Conservation (phyloP, 306 rosid species). For the Urtica urens region DNA sequence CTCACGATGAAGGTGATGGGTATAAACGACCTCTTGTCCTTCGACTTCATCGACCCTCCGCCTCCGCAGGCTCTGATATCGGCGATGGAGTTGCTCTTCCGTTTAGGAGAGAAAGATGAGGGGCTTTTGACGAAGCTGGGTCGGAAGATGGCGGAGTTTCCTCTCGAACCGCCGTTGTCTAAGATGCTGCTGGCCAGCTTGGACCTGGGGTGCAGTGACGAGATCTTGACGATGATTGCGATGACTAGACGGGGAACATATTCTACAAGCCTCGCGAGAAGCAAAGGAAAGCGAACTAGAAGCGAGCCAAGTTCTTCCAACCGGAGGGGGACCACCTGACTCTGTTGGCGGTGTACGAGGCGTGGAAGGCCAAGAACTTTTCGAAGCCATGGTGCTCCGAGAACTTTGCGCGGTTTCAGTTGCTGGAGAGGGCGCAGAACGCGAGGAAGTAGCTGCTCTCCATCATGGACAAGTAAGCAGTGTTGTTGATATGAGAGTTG, state of each 20-base stretch:
- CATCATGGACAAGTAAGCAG: conserved; percentile 79
- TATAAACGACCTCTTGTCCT: conserved; percentile 57
- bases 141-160: conserved; percentile 82
- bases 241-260: conserved; percentile 79
- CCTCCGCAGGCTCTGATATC: conserved; percentile 66
- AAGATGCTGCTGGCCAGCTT: conserved; percentile 87
- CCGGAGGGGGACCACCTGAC: conserved; percentile 91
- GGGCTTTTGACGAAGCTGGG: conserved; percentile 76
- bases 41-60: conserved; percentile 83
- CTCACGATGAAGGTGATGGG: conserved; percentile 80
- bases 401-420: conserved; percentile 53
- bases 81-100: conserved; percentile 63
- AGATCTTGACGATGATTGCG: conserved; percentile 73
- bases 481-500: no score
- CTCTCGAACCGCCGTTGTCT: conserved; percentile 78
- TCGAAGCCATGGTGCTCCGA: conserved; percentile 83
- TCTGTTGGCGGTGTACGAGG: conserved; percentile 72
- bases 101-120: conserved; percentile 89
- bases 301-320: conserved; percentile 78
- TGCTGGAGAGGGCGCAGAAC: conserved; percentile 54
- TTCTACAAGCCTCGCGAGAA: conserved; percentile 81
- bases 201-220: conserved; percentile 89
- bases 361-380: conserved; percentile 69
- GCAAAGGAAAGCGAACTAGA: conserved; percentile 84
- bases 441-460: conserved; percentile 72